phyloP scores from a whole-genome alignment of 306 rosid species.

The Argentina anserina region DNA sequence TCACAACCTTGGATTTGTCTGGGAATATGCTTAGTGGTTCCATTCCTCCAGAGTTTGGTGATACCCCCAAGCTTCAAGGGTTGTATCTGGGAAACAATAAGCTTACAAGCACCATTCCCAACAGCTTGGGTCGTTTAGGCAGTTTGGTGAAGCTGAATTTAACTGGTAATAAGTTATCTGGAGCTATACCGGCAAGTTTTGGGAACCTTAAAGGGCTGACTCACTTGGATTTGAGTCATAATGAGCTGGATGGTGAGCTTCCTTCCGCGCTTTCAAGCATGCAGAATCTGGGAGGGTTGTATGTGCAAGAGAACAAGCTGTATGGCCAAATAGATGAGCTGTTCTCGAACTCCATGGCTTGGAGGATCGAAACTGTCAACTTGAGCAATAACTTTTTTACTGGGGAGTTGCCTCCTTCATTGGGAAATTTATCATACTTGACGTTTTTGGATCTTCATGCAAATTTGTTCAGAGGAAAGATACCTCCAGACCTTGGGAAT shows the following conservation, averaged over 20 bases:
- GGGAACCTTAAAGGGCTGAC: constrained; percentile 65
- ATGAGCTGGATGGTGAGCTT: constrained; percentile 68
- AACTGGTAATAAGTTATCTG: constrained; percentile 68
- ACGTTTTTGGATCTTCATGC: constrained; percentile 75
- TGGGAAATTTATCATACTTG: constrained; percentile 80
- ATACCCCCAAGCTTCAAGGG: constrained; percentile 75
- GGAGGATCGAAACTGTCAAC: constrained; percentile 89
- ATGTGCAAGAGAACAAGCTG: constrained; percentile 74
- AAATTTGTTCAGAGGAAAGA: constrained; percentile 59
- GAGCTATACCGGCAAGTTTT: constrained; percentile 60
- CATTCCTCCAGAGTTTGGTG: constrained; percentile 70
- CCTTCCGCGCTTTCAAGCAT: constrained; percentile 68
- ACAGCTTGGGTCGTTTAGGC: constrained; percentile 52
- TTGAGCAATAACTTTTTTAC: constrained; percentile 58
- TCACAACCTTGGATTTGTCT: constrained; percentile 88
- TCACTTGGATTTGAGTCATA: constrained; percentile 76
- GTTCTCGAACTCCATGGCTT: constrained; percentile 58
- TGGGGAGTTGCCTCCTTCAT: constrained; percentile 62
- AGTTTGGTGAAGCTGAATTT: constrained; percentile 87
- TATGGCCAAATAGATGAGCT: constrained; percentile 56
- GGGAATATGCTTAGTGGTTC: constrained; percentile 72
- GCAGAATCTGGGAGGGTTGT: constrained; percentile 69
- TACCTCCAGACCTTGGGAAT: constrained; percentile 82
- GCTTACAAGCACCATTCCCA: constrained; percentile 63
- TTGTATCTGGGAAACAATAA: constrained; percentile 68